Conservation (phyloP, 768 basidiomycete genomes). For the Collybia mongolica region DNA sequence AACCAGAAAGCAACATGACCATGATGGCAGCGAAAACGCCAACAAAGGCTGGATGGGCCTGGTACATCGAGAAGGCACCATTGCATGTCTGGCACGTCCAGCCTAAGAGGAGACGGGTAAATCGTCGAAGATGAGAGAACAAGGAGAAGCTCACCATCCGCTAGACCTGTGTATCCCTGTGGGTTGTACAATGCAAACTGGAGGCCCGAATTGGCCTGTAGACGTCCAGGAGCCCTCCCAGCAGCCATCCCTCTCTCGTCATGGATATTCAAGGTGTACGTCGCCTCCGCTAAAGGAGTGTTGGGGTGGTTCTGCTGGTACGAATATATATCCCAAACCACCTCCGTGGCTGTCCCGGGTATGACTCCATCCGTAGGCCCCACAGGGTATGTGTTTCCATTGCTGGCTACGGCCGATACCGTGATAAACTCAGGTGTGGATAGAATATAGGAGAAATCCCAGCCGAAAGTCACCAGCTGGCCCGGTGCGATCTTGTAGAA, state of each 20-base stretch:
- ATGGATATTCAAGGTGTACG: slow-evolving; percentile 78
- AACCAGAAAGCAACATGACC: slow-evolving; percentile 67
- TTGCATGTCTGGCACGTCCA: slow-evolving; percentile 56
- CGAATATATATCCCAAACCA: slow-evolving; percentile 79
- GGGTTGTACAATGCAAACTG: slow-evolving; percentile 87
- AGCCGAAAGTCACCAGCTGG: slow-evolving; percentile 82
- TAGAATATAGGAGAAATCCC: slow-evolving; percentile 82
- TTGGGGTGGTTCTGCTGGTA: slow-evolving; percentile 64
- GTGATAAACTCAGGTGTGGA: slow-evolving; percentile 74
- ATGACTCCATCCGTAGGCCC: slow-evolving; percentile 75
- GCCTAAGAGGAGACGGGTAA: slow-evolving; percentile 29
- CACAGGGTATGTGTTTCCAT: slow-evolving; percentile 88
- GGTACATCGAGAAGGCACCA: slow-evolving; percentile 31
- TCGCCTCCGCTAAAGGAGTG: slow-evolving; percentile 70
- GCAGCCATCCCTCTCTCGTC: slow-evolving; percentile 77
- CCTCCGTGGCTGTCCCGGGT: slow-evolving; percentile 64
- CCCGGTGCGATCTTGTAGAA: slow-evolving; percentile 84
- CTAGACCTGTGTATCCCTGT: slow-evolving; percentile 62
- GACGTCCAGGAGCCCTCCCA: slow-evolving; percentile 55
- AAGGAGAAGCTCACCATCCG: slow-evolving; percentile 39
- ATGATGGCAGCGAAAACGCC: slow-evolving; percentile 55
- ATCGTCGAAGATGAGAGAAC: neutral
- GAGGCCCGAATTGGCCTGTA: slow-evolving; percentile 67
- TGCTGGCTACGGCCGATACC: slow-evolving; percentile 77
- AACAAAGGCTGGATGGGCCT: slow-evolving; percentile 53